Conservation (phyloP, 2,329 filamentous ascomycete species). For the Phialemoniopsis sp. region DNA sequence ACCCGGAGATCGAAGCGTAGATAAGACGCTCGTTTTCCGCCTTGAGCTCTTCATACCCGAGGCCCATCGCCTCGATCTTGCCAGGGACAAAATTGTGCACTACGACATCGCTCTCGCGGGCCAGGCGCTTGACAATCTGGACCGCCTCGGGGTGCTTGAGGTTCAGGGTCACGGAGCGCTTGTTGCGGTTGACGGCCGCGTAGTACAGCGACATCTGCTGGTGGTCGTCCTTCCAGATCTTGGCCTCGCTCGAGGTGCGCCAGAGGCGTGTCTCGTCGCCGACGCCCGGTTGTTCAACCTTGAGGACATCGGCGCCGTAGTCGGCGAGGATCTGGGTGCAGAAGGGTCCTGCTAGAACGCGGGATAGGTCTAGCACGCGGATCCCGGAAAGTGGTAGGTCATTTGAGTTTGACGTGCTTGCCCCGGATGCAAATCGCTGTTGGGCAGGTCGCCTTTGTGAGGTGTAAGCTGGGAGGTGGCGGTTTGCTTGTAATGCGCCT, state of each 20-base stretch:
- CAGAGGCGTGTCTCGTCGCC: constrained; percentile 7
- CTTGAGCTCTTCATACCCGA: constrained; percentile 5
- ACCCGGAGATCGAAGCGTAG: constrained; percentile 5
- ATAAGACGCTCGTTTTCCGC: constrained; percentile 3
- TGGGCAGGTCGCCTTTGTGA: no score
- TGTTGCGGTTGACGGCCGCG: constrained; percentile 7
- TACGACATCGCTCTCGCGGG: constrained; percentile 4
- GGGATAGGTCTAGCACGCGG: constrained; percentile 5
- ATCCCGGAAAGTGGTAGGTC: no score
- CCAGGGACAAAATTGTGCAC: constrained; percentile 7
- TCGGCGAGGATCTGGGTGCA: constrained; percentile 39
- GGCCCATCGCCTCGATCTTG: constrained; percentile 5
- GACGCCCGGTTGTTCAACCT: constrained; percentile 31
- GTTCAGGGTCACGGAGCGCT: constrained; percentile 3
- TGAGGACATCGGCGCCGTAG: constrained; percentile 37
- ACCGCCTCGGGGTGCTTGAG: constrained; percentile 3
- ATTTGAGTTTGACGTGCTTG: no score
- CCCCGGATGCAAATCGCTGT: no score
- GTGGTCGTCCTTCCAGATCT: constrained; percentile 14
- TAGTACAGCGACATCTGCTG: constrained; percentile 25
- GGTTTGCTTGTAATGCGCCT: no score
- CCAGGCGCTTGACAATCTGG: constrained; percentile 1
- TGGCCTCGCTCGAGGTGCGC: constrained; percentile 7
- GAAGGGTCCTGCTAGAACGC: constrained; percentile 19
- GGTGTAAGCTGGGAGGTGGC: no score